Conservation (phyloP, 2,329 filamentous ascomycete species). For the Fusarium continuum region DNA sequence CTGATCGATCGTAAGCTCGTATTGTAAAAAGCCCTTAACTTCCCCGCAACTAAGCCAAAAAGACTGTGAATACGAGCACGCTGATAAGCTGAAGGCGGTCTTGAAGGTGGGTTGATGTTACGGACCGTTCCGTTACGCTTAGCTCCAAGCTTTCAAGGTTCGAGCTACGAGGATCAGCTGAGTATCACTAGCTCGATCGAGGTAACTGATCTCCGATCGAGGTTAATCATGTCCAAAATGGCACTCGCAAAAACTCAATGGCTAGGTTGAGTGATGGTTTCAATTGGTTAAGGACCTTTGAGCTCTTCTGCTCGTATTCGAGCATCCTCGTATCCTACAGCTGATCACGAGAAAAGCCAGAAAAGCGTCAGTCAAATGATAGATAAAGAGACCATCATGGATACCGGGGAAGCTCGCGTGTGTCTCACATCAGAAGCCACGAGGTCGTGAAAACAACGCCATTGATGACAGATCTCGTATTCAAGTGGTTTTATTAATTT, state of each 20-base stretch:
- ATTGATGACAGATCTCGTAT: too few relatives aligned
- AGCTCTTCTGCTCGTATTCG: neutral
- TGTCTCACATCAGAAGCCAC: neutral
- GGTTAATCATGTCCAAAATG: neutral
- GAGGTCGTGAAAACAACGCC: too few relatives aligned
- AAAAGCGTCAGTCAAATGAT: too few relatives aligned
- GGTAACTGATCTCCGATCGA: too few relatives aligned
- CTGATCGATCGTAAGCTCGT: neutral
- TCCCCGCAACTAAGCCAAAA: neutral
- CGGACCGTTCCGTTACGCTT: conserved; percentile 1
- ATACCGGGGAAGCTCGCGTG: too few relatives aligned
- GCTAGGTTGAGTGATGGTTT: neutral
- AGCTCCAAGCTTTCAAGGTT: neutral
- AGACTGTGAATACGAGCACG: neutral
- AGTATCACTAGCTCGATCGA: neutral
- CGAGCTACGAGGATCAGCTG: neutral
- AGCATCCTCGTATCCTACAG: conserved; percentile 1
- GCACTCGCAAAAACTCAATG: neutral
- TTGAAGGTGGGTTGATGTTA: neutral
- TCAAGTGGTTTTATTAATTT: too few relatives aligned
- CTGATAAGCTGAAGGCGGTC: neutral
- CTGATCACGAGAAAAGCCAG: neutral
- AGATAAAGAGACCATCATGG: neutral
- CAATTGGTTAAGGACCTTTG: neutral
- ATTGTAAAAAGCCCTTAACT: neutral